Evolutionary conservation across 129 eudicot species (phyloP).

Genomic region (Tagetes patula): DNA sequence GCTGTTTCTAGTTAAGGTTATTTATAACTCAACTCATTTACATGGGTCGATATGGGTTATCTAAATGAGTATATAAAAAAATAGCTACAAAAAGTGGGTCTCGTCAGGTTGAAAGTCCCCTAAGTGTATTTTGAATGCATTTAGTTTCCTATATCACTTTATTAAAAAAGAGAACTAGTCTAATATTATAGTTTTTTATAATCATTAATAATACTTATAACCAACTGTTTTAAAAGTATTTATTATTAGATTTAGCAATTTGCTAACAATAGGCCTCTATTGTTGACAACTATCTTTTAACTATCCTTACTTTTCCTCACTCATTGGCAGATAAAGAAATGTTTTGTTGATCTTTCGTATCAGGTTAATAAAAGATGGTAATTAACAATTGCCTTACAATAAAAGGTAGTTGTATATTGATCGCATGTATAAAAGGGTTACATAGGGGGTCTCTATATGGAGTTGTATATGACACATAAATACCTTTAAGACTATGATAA

Average conservation of each 20-base stretch:
- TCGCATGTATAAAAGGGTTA: too few species aligned
- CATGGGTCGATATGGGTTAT: not conserved
- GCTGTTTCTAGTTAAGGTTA: slow-evolving; percentile 20
- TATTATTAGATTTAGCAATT: not conserved
- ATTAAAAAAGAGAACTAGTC: not conserved
- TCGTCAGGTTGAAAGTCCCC: not conserved
- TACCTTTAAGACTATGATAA: too few species aligned
- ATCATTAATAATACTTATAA: not conserved
- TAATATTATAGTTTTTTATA: not conserved
- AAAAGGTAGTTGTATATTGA: too few species aligned
- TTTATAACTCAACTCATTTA: not conserved
- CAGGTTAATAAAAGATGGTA: not conserved
- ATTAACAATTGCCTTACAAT: not conserved
- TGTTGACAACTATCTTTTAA: not conserved
- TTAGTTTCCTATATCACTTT: slow-evolving; percentile 8
- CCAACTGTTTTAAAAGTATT: not conserved
- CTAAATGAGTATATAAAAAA: not conserved
- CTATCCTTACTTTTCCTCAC: not conserved
- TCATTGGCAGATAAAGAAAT: not conserved
- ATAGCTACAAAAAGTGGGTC: not conserved
- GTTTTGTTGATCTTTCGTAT: too few species aligned
- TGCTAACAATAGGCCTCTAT: not conserved
- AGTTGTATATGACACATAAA: too few species aligned
- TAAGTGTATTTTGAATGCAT: not conserved
- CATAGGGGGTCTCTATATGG: too few species aligned